Evolutionary conservation across 768 basidiomycete genomes (phyloP), one percentile per base, ranked within the genome.

Genomic region (Naganishia vishniacii): DNA sequence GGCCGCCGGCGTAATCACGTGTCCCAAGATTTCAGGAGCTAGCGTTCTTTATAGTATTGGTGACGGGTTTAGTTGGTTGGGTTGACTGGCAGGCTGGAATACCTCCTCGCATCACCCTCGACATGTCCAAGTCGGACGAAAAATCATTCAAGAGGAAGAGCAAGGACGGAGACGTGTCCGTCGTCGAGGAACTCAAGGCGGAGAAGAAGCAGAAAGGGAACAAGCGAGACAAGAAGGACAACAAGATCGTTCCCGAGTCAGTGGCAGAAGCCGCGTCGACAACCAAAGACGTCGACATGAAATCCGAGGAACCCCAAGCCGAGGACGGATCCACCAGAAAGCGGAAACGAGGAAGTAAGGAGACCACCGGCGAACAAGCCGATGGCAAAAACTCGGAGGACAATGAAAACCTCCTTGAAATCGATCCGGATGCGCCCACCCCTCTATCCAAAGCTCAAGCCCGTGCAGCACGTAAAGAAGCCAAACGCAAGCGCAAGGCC

Each of bases 381-480:
- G 34, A 15, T 7, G 34, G 15, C 15, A 26, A 42, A n/a, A 20
- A 32, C 11, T 7, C 37, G 15, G 44, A 64, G 23, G 42, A 32
- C 2, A 49, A 53, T 20, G 49, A 44, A 51, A 41, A 65, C 37
- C 58, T 70, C 51, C 63, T 75, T 6, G 76, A 77, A 53, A 72
- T 77, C 49, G 72, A 77, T 44, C 62, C 71, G 7, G 68, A 62
- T 34, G 69, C 70, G n/a, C 74, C 76, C 8, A 59, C 61, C 2
- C 65, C 76, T 8, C 44, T 75, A 29, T 73, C 71, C 4, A 77
- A 77, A 64, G 73, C 73, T 23, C 74, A 77, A 63, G 53, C 68
- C 34, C 64, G 76, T 61, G 70, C 70, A 28, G 72, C 71, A 34
- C 69, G 69, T 51, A 75, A 75, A 62, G 62, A 68, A 32, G 70